Conservation (phyloP, 1,139 yeast genomes). For the Yamadazyma friedrichii region DNA sequence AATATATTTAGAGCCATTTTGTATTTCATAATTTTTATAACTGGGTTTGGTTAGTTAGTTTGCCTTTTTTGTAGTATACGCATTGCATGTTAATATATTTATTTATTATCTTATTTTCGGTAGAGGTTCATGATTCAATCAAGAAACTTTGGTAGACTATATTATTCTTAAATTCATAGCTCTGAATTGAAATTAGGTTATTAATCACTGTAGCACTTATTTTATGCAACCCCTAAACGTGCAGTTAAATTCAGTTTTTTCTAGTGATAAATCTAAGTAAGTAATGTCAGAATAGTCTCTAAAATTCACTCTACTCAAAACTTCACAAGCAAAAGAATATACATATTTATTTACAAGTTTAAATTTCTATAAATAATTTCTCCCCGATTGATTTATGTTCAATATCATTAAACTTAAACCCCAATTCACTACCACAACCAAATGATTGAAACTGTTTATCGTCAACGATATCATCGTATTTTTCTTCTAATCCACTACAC, state of each 20-base stretch:
- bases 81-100: not conserved
- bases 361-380: slow-evolving; percentile 4
- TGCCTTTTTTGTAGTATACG: not conserved
- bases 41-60: not conserved
- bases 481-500: slow-evolving; percentile 32
- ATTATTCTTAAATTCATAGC: too few species aligned
- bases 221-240: too few species aligned
- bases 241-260: too few species aligned
- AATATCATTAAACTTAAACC: slow-evolving; percentile 38
- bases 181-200: too few species aligned
- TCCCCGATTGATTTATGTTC: slow-evolving; percentile 48
- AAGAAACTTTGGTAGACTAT: too few species aligned
- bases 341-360: not conserved
- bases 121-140: too few species aligned
- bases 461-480: slow-evolving; percentile 16
- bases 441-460: slow-evolving; percentile 24
- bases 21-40: not conserved
- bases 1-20: not conserved
- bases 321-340: too few species aligned
- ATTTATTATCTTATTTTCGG: too few species aligned
- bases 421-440: slow-evolving; percentile 50
- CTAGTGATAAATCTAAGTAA: too few species aligned
- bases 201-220: too few species aligned
- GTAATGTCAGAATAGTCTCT: too few species aligned
- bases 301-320: too few species aligned